These are phyloP conservation scores for Stephanodiscus minutulus DNA, from an alignment of 108 stramenopile genomes.

Conservation along the genomic window DNA sequence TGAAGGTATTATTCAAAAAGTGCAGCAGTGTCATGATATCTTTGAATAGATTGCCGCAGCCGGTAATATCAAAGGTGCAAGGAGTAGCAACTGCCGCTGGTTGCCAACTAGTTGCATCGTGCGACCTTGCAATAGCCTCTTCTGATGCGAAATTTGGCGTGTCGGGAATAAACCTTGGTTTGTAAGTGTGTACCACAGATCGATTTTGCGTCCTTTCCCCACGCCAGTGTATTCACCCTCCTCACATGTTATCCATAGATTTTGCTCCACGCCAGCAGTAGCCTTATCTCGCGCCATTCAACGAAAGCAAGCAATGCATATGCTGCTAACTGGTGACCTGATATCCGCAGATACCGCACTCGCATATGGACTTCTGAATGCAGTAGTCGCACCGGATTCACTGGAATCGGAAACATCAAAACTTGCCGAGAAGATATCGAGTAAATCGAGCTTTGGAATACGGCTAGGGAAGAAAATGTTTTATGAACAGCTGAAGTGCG, in stretches of 20 bases:
- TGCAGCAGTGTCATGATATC: constrained; percentile 65
- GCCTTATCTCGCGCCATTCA: constrained; percentile 56
- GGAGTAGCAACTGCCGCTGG: constrained; percentile 83
- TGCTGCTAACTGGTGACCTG: constrained; percentile 72
- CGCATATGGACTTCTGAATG: constrained; percentile 56
- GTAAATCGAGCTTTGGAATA: constrained; percentile 55
- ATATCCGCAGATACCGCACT: constrained; percentile 65
- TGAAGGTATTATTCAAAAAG: constrained; percentile 50
- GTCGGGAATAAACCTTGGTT: constrained; percentile 71
- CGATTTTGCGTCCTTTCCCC: neutral
- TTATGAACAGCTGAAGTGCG: constrained; percentile 53
- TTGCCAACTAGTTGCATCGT: constrained; percentile 80
- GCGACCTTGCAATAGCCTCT: constrained; percentile 67
- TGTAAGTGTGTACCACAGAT: constrained; percentile 10
- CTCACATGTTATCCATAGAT: constrained; percentile 16
- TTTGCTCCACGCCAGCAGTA: constrained; percentile 80
- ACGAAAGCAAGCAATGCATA: constrained; percentile 74
- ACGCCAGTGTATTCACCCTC: neutral
- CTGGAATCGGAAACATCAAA: constrained; percentile 39
- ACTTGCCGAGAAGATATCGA: constrained; percentile 52
- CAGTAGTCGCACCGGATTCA: constrained; percentile 29
- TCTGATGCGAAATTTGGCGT: constrained; percentile 59
- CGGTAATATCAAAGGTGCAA: constrained; percentile 68
- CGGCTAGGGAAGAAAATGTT: constrained; percentile 63
- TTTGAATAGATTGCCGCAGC: constrained; percentile 52